Conservation (phyloP, 2,329 filamentous ascomycete species). For the Calcarisporium arbuscula region DNA sequence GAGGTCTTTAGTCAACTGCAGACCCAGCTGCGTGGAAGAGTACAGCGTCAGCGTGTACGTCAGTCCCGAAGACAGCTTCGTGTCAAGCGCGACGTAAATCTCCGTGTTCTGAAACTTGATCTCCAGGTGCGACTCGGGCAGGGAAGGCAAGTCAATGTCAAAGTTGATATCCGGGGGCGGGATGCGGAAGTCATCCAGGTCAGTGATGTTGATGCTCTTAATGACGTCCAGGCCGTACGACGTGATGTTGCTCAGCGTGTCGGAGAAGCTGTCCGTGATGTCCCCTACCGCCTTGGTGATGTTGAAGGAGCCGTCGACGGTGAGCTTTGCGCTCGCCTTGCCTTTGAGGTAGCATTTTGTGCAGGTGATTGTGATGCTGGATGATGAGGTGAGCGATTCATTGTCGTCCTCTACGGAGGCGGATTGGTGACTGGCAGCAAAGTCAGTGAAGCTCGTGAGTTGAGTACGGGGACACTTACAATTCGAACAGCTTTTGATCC, state of each 20-base stretch:
- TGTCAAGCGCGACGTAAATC: slow-evolving; percentile 43
- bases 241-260: slow-evolving; percentile 27
- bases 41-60: slow-evolving; percentile 45
- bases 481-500: slow-evolving; percentile 10
- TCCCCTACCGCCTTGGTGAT: slow-evolving; percentile 17
- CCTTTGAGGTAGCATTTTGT: slow-evolving; percentile 43
- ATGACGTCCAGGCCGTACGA: slow-evolving; percentile 19
- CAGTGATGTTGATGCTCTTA: slow-evolving; percentile 11
- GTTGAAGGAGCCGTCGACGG: slow-evolving; percentile 35
- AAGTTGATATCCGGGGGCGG: slow-evolving; percentile 30
- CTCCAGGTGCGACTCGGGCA: slow-evolving; percentile 35
- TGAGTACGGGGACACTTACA: slow-evolving; percentile 3
- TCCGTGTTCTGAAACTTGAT: slow-evolving; percentile 47
- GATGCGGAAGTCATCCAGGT: neutral
- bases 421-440: neutral
- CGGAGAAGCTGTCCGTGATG: slow-evolving; percentile 23
- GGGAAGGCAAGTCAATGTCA: slow-evolving; percentile 35
- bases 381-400: slow-evolving; percentile 1
- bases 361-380: slow-evolving; percentile 12
- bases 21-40: slow-evolving; percentile 36
- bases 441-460: neutral
- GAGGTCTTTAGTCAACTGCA: slow-evolving; percentile 30
- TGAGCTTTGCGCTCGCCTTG: slow-evolving; percentile 34
- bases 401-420: neutral
- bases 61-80: slow-evolving; percentile 30